A percentile compares a stretch with the other conserved stretches of the same genome.
These are phyloP conservation scores for Syncephalastrum racemosum DNA, from an alignment of 371 early-diverging fungal species.

Conservation along the genomic window DNA sequence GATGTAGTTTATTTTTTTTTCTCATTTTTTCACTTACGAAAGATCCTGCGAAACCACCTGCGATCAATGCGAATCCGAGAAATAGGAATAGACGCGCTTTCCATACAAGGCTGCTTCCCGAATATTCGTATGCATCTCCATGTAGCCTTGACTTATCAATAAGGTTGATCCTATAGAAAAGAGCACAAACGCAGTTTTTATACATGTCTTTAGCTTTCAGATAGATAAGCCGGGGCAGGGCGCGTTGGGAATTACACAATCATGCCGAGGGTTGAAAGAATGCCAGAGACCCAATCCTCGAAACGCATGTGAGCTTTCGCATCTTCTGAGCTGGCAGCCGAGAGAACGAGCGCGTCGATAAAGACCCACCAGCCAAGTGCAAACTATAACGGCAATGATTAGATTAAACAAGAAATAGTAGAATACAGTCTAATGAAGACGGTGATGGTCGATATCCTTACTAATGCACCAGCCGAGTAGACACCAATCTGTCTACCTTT, in stretches of 20 bases:
- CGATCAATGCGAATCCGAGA: conserved; percentile 77
- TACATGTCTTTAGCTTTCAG: too few relatives aligned
- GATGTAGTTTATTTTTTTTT: too few relatives aligned
- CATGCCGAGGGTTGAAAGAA: conserved; percentile 75
- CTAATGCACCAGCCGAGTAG: conserved; percentile 56
- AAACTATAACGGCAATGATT: conserved; percentile 47
- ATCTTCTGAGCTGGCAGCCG: conserved; percentile 24
- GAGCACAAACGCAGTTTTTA: conserved; percentile 1
- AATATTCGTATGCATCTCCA: conserved; percentile 50
- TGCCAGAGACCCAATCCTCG: conserved; percentile 82
- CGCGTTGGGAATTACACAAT: conserved; percentile 61
- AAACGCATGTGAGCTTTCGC: conserved; percentile 54
- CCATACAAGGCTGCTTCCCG: conserved; percentile 54
- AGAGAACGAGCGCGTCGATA: conserved; percentile 67
- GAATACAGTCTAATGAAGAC: neutral
- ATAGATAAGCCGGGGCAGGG: too few relatives aligned
- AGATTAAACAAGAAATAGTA: neutral
- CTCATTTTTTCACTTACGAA: conserved; percentile 46
- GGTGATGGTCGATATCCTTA: conserved; percentile 19
- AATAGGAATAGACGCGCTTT: conserved; percentile 75
- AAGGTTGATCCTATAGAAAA: conserved; percentile 47
- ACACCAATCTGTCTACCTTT: conserved; percentile 55
- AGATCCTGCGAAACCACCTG: conserved; percentile 76
- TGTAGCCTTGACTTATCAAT: conserved; percentile 58
- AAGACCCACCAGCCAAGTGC: conserved; percentile 87